Evolutionary conservation across 768 basidiomycete genomes (phyloP).

Genomic region (Mycena vulgaris): DNA sequence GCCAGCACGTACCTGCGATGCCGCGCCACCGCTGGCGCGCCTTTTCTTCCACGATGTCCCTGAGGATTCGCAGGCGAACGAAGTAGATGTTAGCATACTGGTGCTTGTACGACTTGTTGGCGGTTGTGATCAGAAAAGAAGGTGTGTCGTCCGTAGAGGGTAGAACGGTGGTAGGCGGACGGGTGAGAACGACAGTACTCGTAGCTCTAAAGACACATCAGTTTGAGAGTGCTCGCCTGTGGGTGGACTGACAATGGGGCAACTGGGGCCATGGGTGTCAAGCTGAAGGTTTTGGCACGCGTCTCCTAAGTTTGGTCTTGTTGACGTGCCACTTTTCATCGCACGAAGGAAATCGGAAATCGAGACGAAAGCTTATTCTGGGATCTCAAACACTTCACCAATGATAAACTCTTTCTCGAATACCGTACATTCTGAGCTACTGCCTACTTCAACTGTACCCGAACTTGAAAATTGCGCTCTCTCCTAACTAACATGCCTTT

Average conservation of each 20-base stretch:
- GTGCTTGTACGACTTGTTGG: slow-evolving; percentile 66
- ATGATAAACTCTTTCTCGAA: no score
- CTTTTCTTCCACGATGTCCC: slow-evolving; percentile 56
- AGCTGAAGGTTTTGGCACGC: slow-evolving; percentile 8
- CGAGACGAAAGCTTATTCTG: no score
- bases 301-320: slow-evolving; percentile 45
- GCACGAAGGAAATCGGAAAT: no score
- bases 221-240: neutral
- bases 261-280: slow-evolving; percentile 12
- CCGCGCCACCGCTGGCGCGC: slow-evolving; percentile 60
- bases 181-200: slow-evolving; percentile 41
- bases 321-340: no score
- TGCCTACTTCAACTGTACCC: neutral
- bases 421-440: slow-evolving; percentile 4
- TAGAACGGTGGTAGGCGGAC: slow-evolving; percentile 58
- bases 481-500: slow-evolving; percentile 80
- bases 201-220: slow-evolving; percentile 39
- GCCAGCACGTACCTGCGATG: slow-evolving; percentile 53
- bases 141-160: slow-evolving; percentile 53
- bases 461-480: no score
- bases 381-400: no score
- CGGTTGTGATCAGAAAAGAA: slow-evolving; percentile 61
- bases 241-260: slow-evolving; percentile 18
- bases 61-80: slow-evolving; percentile 59
- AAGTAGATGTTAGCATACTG: slow-evolving; percentile 75